Percentiles rank a stretch among this genome's conserved stretches.
phyloP scores from a whole-genome alignment of 2,329 filamentous ascomycete species.

The Orbilia oligospora region DNA sequence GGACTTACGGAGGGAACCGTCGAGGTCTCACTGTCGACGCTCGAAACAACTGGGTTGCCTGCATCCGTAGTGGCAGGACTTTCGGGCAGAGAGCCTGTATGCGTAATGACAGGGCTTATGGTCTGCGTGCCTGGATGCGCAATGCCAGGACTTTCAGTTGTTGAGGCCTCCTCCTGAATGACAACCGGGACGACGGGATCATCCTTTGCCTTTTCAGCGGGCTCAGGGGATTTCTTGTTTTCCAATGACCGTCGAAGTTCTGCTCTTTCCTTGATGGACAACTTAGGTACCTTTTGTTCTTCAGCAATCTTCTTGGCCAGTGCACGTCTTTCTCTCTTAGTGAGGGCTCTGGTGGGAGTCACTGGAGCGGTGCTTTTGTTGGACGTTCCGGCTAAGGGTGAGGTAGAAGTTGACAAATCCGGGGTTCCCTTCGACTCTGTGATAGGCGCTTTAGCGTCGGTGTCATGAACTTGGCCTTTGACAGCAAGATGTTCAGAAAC shows the following conservation, averaged over 20 bases:
- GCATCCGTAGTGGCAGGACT: too few relatives aligned
- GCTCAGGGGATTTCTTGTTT: slow-evolving; percentile 9
- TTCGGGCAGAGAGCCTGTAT: too few relatives aligned
- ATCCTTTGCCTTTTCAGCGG: not conserved
- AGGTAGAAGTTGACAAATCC: not conserved
- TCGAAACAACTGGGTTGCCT: too few relatives aligned
- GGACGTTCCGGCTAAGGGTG: not conserved
- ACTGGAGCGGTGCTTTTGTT: not conserved
- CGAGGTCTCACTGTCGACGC: too few relatives aligned
- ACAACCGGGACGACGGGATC: not conserved
- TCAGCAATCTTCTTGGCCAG: slow-evolving; percentile 13
- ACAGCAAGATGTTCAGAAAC: not conserved
- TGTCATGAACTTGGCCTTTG: not conserved
- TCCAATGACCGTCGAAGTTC: slow-evolving; percentile 12
- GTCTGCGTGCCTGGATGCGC: not conserved
- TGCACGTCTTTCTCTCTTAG: slow-evolving; percentile 42
- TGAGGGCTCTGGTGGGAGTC: not conserved
- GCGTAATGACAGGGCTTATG: slow-evolving; percentile 6
- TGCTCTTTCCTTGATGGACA: slow-evolving; percentile 38
- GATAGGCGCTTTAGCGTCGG: not conserved
- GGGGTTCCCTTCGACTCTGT: not conserved
- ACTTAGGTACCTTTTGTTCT: slow-evolving; percentile 17
- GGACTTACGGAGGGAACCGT: not conserved
- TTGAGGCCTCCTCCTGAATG: not conserved
- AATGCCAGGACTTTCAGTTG: slow-evolving; percentile 5